These are phyloP conservation scores for Acacia melanoxylon DNA, from an alignment of 306 rosid species.

Conservation along the genomic window DNA sequence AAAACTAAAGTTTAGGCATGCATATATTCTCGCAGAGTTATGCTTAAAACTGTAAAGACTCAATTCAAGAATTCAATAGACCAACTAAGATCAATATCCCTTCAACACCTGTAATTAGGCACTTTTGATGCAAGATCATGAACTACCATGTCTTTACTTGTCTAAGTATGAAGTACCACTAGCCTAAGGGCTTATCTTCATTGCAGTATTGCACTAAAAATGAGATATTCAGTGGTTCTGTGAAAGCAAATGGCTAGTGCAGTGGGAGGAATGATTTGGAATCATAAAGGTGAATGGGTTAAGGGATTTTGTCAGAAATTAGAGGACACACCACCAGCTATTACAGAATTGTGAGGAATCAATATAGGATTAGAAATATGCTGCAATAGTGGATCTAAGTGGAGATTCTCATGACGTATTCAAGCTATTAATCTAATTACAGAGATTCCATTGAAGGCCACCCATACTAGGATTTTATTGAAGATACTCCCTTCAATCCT, in stretches of 20 bases:
- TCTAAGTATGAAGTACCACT: neutral
- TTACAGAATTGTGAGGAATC: too few relatives aligned
- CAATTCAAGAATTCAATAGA: conserved; percentile 7
- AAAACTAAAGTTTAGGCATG: neutral
- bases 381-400: too few relatives aligned
- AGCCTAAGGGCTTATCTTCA: neutral
- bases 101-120: neutral
- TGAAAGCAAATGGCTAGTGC: neutral
- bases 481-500: too few relatives aligned
- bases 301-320: too few relatives aligned
- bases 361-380: too few relatives aligned
- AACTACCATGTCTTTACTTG: neutral
- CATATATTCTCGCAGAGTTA: neutral
- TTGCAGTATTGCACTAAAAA: neutral
- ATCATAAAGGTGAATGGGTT: too few relatives aligned
- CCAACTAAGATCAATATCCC: conserved; percentile 15
- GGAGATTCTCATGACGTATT: too few relatives aligned
- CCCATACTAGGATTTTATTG: too few relatives aligned
- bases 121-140: conserved; percentile 19
- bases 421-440: too few relatives aligned
- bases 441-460: too few relatives aligned
- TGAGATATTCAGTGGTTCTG: neutral
- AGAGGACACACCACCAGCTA: too few relatives aligned
- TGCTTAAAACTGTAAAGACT: neutral
- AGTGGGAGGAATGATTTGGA: neutral